These are phyloP conservation scores for Geotrichum carabidarum DNA, from an alignment of 1,139 yeast genomes.

Conservation along the genomic window DNA sequence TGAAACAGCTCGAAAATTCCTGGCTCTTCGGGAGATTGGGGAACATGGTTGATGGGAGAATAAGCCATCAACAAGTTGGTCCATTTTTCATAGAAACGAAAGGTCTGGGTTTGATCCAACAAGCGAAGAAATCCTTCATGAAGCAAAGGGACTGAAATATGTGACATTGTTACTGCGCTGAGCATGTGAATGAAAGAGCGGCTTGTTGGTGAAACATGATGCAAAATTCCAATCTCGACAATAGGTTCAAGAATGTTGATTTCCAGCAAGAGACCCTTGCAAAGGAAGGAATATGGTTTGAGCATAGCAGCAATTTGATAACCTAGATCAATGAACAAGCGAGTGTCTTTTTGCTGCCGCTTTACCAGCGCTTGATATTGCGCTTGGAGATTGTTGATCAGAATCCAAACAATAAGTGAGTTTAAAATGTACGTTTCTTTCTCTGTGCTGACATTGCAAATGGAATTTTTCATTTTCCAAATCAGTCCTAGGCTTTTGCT, in stretches of 20 bases:
- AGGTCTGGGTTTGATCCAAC: background rate
- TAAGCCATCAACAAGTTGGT: constrained; percentile 5
- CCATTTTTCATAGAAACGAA: constrained; percentile 6
- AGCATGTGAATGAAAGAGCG: constrained; percentile 5
- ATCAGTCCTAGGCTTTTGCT: background rate
- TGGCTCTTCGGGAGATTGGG: constrained; percentile 8
- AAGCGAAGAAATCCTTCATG: constrained; percentile 3
- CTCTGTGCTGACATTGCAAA: background rate
- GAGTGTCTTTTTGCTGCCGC: constrained; percentile 2
- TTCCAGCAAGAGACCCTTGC: constrained; percentile 8
- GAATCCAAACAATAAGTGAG: constrained; percentile 6
- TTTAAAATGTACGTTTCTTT: background rate
- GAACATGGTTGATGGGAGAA: constrained; percentile 1
- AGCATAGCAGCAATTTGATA: constrained; percentile 8
- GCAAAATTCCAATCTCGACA: constrained; percentile 3
- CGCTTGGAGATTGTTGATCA: background rate
- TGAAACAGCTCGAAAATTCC: constrained; percentile 6
- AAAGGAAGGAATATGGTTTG: constrained; percentile 2
- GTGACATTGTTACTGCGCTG: constrained; percentile 9
- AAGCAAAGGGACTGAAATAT: constrained; percentile 4
- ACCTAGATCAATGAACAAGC: constrained; percentile 1
- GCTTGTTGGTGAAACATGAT: background rate
- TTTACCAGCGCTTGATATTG: background rate
- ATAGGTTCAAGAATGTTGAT: constrained; percentile 1
- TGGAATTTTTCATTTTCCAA: background rate